These are phyloP conservation scores for Cyclostephanos invisitatus DNA, from an alignment of 108 stramenopile species.

Conservation along the genomic window DNA sequence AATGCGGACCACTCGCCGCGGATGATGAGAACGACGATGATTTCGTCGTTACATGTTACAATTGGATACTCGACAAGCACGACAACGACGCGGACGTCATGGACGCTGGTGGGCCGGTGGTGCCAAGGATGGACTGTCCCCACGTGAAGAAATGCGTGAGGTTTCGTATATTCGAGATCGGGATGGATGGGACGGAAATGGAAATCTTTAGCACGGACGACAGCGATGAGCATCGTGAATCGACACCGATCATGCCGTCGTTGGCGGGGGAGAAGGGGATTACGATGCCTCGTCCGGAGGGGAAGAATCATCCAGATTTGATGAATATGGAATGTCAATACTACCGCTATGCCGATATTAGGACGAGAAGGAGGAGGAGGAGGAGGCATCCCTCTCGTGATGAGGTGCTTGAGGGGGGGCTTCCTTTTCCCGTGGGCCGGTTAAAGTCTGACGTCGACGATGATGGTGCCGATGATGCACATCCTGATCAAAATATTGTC, in stretches of 20 bases:
- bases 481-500: neutral
- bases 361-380: conserved; percentile 16
- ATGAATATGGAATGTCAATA: conserved; percentile 29
- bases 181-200: neutral
- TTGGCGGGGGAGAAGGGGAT: neutral
- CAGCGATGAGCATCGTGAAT: no score
- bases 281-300: neutral
- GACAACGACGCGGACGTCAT: conserved; percentile 35
- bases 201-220: no score
- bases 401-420: conserved; percentile 1
- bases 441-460: conserved; percentile 31
- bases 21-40: no score
- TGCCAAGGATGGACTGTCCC: conserved; percentile 72
- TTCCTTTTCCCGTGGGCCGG: conserved; percentile 9
- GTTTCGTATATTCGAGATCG: neutral
- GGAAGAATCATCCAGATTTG: neutral
- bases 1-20: conserved; percentile 13
- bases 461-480: neutral
- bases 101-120: conserved; percentile 71
- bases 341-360: neutral
- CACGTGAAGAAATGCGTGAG: conserved; percentile 45
- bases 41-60: conserved; percentile 56
- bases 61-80: conserved; percentile 71
- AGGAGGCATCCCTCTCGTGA: conserved; percentile 4
- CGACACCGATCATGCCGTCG: no score